A percentile compares a stretch with the other conserved stretches of the same genome.
phyloP scores from a whole-genome alignment of 805 yeast genomes.

The Ogataea naganishii region DNA sequence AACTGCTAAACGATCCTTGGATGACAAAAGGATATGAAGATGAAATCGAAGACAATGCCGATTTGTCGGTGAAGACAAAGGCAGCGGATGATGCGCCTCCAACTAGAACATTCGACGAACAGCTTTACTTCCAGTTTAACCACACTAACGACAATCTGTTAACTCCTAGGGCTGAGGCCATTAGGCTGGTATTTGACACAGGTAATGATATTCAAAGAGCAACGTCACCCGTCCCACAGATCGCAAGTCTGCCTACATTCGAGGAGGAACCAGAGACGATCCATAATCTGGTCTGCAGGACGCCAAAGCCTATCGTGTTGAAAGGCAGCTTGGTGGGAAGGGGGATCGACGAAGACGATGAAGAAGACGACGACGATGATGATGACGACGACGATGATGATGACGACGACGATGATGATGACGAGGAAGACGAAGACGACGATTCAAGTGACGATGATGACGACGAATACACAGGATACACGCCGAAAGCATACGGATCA shows the following conservation, averaged over 20 bases:
- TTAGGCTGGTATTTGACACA: conserved; percentile 27
- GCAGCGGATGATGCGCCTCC: conserved; percentile 22
- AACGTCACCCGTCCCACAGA: conserved; percentile 14
- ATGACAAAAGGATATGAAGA: conserved; percentile 22
- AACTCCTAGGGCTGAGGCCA: conserved; percentile 31
- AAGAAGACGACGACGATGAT: conserved; percentile 14
- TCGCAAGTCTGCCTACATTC: too few species aligned
- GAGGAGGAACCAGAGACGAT: too few species aligned
- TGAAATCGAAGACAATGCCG: conserved; percentile 3
- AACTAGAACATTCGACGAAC: conserved; percentile 17
- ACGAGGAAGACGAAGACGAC: conserved; percentile 14
- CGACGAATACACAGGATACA: conserved; percentile 6
- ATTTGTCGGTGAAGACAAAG: neutral
- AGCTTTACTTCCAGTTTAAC: conserved; percentile 18
- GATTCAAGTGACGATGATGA: conserved; percentile 14
- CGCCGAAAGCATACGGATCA: conserved; percentile 8
- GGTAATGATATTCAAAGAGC: conserved; percentile 23
- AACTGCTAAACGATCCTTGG: conserved; percentile 71
- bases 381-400: conserved; percentile 9
- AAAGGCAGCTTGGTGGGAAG: too few species aligned
- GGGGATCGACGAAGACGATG: too few species aligned
- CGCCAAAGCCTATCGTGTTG: too few species aligned
- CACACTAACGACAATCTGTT: conserved; percentile 14
- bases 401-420: conserved; percentile 16
- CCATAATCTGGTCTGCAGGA: too few species aligned